Base-by-base conservation (phyloP, 2,329 filamentous ascomycete genomes). In the Alternaria burnsii region DNA sequence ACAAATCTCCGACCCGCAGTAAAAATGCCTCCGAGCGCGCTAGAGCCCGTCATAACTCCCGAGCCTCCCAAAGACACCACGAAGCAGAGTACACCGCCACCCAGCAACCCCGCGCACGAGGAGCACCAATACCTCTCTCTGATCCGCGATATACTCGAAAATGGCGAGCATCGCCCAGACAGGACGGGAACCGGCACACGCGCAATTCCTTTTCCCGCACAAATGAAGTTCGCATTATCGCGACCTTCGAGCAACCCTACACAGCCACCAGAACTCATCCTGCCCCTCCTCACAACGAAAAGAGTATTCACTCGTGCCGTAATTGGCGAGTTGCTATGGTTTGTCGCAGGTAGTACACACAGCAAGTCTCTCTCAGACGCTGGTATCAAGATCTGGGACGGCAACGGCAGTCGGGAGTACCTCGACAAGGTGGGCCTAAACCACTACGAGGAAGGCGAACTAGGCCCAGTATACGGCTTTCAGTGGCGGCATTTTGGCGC, bases 401-500 rank as follows among this genome's bases (percentile, higher is more conserved):
- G 94, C 71, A 99, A 99, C 76, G 95, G 94, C 43, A 93, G 90
- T 47, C 91, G 95, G 71, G 91, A 89, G 73, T 98, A 91, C 78
- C 91, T 99, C 38, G 94, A 99, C 82, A 89, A 84, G 64, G 86
- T 95, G 1, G 94, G 94, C 0, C 86, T 98, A 7, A 83, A 85
- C 0, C 89, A 97, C 76, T 92, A 94, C 61, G 92, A 88, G 53
- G 91, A 89, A 20, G 95, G 95, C 66, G 95, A 99, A 74, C 84
- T 99, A 0, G 95, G 95, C 0, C 95, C 95, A 30, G 94, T 98
- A 0, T 99, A 99, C 77, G 95, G 95, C 2, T 99, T 99, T 82
- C 95, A 99, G 81, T 99, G 95, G 95, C 91, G 95, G 3, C 94
- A 98, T 80, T 99, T 99, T 73, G 95, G 95, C 52, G 95, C 95